phyloP scores from a whole-genome alignment of 176 grass and related monocot species.

The Oryza brachyantha region DNA sequence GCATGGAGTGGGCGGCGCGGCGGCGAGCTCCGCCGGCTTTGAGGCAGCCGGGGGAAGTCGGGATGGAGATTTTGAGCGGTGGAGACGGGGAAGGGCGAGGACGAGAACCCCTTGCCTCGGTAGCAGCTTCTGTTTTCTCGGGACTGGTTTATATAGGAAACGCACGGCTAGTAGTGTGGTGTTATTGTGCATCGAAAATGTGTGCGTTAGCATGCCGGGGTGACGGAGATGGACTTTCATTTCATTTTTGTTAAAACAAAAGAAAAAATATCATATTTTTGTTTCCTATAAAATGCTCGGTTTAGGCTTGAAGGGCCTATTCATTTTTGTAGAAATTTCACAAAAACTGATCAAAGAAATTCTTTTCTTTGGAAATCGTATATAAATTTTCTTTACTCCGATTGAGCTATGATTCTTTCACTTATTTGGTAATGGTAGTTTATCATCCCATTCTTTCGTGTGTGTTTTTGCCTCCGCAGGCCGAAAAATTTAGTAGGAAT shows the following conservation, averaged over 20 bases:
- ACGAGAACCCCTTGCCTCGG: not conserved
- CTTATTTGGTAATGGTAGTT: too few species aligned
- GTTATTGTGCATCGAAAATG: slow-evolving; percentile 22
- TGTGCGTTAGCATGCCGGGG: too few species aligned
- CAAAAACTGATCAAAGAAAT: too few species aligned
- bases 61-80: not conserved
- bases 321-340: too few species aligned
- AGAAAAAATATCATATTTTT: too few species aligned
- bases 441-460: not conserved
- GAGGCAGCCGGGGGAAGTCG: not conserved
- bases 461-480: not conserved
- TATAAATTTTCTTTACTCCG: too few species aligned
- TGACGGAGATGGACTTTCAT: not conserved
- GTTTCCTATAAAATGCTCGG: too few species aligned
- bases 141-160: not conserved
- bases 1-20: not conserved
- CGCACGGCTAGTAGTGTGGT: not conserved
- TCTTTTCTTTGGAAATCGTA: too few species aligned
- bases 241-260: not conserved
- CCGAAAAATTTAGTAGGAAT: not conserved
- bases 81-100: not conserved
- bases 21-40: not conserved
- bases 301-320: too few species aligned
- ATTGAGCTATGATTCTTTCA: too few species aligned
- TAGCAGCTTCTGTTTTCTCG: slow-evolving; percentile 9